These are phyloP conservation scores for Penstemon davidsonii DNA, from an alignment of 257 asterid genomes.

Conservation along the genomic window DNA sequence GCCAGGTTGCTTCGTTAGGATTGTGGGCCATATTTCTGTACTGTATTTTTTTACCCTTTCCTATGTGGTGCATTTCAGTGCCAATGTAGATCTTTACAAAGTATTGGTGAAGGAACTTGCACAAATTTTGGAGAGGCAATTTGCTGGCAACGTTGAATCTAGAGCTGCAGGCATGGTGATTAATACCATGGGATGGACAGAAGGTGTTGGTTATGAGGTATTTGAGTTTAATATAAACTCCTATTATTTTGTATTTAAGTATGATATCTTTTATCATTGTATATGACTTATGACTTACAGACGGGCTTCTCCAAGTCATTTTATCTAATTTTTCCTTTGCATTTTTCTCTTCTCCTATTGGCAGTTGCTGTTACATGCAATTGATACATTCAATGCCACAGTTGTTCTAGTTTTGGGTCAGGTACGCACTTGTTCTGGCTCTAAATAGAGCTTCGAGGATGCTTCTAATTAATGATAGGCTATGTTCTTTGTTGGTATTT, in stretches of 20 bases:
- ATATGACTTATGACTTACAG: conserved; percentile 10
- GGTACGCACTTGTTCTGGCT: conserved; percentile 48
- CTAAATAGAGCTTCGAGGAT: conserved; percentile 14
- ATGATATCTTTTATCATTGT: neutral
- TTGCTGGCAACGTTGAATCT: conserved; percentile 82
- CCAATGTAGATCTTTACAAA: conserved; percentile 79
- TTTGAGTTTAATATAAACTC: neutral
- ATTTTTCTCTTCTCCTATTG: conserved; percentile 20
- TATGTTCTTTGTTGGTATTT: neutral
- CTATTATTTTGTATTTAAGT: neutral
- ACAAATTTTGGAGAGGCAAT: conserved; percentile 77
- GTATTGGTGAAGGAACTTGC: conserved; percentile 92
- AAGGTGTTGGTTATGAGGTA: conserved; percentile 98
- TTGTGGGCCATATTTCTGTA: conserved; percentile 5
- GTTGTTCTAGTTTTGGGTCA: conserved; percentile 96
- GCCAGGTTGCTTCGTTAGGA: neutral
- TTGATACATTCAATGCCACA: conserved; percentile 72
- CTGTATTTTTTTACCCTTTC: conserved; percentile 13
- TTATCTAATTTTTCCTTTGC: conserved; percentile 10
- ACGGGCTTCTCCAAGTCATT: conserved; percentile 17
- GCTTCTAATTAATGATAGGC: conserved; percentile 6
- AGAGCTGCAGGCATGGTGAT: conserved; percentile 97
- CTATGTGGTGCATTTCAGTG: conserved; percentile 59
- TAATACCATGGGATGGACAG: conserved; percentile 98
- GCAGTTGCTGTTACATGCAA: conserved; percentile 95